phyloP scores from a whole-genome alignment of 345 rosid genomes.

The Trapa incisa region DNA sequence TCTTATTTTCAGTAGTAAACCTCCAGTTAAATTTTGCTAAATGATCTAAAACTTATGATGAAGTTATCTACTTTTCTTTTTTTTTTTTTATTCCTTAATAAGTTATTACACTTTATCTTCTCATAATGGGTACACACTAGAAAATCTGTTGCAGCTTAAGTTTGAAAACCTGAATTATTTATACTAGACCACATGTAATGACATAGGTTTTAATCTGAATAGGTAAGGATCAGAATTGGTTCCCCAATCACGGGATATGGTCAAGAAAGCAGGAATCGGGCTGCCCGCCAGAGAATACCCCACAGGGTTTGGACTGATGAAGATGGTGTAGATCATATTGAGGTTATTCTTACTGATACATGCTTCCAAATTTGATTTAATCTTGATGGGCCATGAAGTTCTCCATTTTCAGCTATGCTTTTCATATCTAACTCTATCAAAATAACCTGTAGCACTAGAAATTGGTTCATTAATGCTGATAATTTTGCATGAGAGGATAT shows the following conservation, averaged over 20 bases:
- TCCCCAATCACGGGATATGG: conserved; percentile 94
- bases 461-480: background rate
- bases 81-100: too few species aligned
- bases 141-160: too few species aligned
- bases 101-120: background rate
- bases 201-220: conserved; percentile 14
- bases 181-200: background rate
- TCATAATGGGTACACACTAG: background rate
- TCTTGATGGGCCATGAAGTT: background rate
- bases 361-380: background rate
- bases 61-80: too few species aligned
- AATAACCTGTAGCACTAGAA: background rate
- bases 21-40: background rate
- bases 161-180: conserved; percentile 2
- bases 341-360: conserved; percentile 26
- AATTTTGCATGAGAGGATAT: background rate
- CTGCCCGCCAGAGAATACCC: conserved; percentile 90
- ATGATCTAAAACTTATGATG: background rate
- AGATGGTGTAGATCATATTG: conserved; percentile 87
- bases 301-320: conserved; percentile 71
- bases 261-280: conserved; percentile 90
- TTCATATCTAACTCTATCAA: background rate
- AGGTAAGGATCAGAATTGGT: conserved; percentile 96
- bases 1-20: background rate
- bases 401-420: background rate